phyloP scores from a whole-genome alignment of 345 rosid species.

The Conringia planisiliqua region DNA sequence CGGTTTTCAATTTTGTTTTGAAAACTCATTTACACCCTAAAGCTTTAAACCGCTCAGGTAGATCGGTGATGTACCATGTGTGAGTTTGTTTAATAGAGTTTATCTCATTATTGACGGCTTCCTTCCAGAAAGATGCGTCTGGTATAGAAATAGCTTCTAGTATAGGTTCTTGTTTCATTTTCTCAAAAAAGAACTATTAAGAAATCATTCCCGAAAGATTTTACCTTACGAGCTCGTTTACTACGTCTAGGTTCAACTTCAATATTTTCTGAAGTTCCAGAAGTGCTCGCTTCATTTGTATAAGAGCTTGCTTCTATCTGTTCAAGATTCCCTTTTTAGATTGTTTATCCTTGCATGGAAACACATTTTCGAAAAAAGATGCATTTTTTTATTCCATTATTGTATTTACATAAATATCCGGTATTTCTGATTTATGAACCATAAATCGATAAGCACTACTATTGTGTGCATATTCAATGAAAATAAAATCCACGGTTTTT shows the following conservation, averaged over 20 bases:
- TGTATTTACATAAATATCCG: too few species aligned
- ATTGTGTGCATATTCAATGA: too few species aligned
- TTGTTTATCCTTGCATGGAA: too few species aligned
- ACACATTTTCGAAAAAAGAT: too few species aligned
- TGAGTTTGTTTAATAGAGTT: not conserved
- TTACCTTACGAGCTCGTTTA: not conserved
- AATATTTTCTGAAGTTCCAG: not conserved
- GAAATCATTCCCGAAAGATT: not conserved
- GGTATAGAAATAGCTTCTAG: too few species aligned
- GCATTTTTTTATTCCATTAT: too few species aligned
- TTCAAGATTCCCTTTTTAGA: too few species aligned
- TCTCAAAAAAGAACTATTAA: not conserved
- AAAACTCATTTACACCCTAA: not conserved
- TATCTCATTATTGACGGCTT: not conserved
- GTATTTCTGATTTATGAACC: too few species aligned
- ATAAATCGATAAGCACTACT: too few species aligned
- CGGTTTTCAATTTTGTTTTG: not conserved
- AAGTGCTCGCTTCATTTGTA: not conserved
- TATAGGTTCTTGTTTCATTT: not conserved
- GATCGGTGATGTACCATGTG: not conserved
- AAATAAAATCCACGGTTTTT: too few species aligned
- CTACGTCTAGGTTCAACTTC: not conserved
- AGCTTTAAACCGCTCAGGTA: not conserved
- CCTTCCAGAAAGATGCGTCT: not conserved
- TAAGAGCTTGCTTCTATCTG: not conserved